Evolutionary conservation across 192 early-diverging fungal species (phyloP), one percentile per base, ranked within the genome.

Genomic region (Geranomyces variabilis): DNA sequence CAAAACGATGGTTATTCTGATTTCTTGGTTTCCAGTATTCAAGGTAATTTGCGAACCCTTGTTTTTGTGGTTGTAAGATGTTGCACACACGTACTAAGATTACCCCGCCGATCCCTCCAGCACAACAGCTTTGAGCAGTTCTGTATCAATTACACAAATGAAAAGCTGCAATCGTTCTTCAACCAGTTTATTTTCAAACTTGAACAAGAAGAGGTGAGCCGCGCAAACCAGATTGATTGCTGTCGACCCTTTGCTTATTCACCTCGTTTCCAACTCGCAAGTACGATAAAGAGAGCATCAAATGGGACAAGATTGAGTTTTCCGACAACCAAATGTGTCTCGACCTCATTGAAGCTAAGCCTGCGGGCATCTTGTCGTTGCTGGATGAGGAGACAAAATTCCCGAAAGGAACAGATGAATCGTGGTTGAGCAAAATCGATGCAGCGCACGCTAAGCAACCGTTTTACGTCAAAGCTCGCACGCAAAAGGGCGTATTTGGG

Each of bases 71-170:
- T 7, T 3, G 3, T 7, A 41, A 41, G 36, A 3, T 7, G 36
- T 10, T 3, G 10, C 36, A 10, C 36, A 41, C 10, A 7, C 10
- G 5, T 7, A 41, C 36, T 41, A 3, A 41, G 5, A 7, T 41
- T 41, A 41, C 5, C 36, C 5, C n/a, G n/a, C n/a, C n/a, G n/a
- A n/a, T n/a, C 24, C 51, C 24, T 53, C 51, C 19, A 53, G 24
- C 51, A 53, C 34, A 86, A 86, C 63, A 86, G 83, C 77, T 86
- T 86, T 70, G 84, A 86, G 53, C 84, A 86, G 83, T 87, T 99
- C 69, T 98, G 95, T 79, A 99, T 99, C 86, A 99, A 97, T 81
- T 99, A 96, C 67, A 93, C 94, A 73, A 98, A 97, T 78, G 95
- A 98, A 72, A 93, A 93, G 75, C 82, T 98, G 61, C 97, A 99